A percentile compares a stretch with the other conserved stretches of the same genome.
phyloP scores from a whole-genome alignment of 495 filamentous ascomycete genomes.

The Astrothelium subdiscretum region DNA sequence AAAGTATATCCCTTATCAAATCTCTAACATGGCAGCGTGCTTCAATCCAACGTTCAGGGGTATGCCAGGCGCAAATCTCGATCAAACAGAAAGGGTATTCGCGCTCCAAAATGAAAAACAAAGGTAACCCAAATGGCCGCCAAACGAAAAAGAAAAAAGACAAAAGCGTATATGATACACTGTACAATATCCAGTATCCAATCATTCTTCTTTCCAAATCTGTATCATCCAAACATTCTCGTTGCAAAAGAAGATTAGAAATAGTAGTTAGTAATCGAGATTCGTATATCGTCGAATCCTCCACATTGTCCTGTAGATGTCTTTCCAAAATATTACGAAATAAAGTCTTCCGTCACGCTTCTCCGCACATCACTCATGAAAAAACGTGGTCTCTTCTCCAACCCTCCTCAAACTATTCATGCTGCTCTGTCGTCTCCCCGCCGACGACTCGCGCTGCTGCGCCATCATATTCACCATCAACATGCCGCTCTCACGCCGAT shows the following conservation, averaged over 20 bases:
- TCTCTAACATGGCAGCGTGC: background rate
- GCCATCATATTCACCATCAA: conserved; percentile 21
- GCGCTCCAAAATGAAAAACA: background rate
- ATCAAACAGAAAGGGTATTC: background rate
- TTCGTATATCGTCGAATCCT: background rate
- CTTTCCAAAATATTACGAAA: too few relatives aligned
- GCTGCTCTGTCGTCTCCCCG: conserved; percentile 7
- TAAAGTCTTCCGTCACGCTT: too few relatives aligned
- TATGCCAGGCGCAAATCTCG: background rate
- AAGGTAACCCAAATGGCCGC: background rate
- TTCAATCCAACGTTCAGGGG: background rate
- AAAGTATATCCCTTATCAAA: background rate
- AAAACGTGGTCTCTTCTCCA: conserved; percentile 6
- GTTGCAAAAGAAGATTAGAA: background rate
- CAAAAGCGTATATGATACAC: background rate
- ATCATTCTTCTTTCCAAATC: background rate
- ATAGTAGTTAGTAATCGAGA: background rate
- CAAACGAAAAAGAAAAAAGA: background rate
- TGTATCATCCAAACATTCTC: background rate
- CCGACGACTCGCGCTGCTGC: conserved; percentile 21
- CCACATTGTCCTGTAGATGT: too few relatives aligned
- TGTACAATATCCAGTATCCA: too few relatives aligned
- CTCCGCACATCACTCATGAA: conserved; percentile 7
- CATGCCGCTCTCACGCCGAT: conserved; percentile 28
- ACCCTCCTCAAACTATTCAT: conserved; percentile 1